These are phyloP conservation scores for Pseudognaphalium luteoalbum DNA, from an alignment of 129 eudicot genomes.

Conservation along the genomic window DNA sequence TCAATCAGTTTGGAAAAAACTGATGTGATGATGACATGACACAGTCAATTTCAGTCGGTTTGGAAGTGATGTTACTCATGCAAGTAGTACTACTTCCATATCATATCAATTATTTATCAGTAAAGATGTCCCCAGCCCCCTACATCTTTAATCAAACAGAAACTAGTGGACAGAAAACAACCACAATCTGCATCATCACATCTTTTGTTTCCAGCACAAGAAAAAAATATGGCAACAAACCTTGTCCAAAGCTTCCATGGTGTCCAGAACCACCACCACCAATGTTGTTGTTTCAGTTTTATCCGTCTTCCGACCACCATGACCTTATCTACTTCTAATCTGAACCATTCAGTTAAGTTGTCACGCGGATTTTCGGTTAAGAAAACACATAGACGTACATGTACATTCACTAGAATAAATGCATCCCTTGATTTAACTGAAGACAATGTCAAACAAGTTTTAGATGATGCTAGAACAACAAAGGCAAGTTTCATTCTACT, in stretches of 20 bases:
- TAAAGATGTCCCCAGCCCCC: conserved; percentile 23
- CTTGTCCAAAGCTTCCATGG: conserved; percentile 21
- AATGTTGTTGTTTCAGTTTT: background rate
- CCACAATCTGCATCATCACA: conserved; percentile 13
- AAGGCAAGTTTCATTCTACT: conserved; percentile 49
- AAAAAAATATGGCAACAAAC: conserved; percentile 24
- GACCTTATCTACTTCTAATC: conserved; percentile 3
- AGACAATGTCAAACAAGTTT: conserved; percentile 73
- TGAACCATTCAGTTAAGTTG: conserved; percentile 16
- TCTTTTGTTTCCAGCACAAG: background rate
- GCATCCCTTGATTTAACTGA: conserved; percentile 87
- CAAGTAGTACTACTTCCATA: background rate
- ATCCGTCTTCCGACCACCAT: conserved; percentile 23
- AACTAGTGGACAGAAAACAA: conserved; percentile 27
- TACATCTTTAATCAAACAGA: conserved; percentile 1
- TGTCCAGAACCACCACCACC: conserved; percentile 33
- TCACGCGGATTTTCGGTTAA: conserved; percentile 11
- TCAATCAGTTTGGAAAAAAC: too few relatives aligned
- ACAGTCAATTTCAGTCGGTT: too few relatives aligned
- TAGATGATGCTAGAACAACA: conserved; percentile 62
- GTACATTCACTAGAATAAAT: conserved; percentile 30
- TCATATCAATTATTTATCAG: background rate
- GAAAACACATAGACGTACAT: conserved; percentile 21
- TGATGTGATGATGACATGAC: too few relatives aligned
- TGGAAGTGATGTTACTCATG: background rate